Base-by-base conservation (phyloP, 2,329 filamentous ascomycete genomes). In the Aspergillus pseudoviridinutans region DNA sequence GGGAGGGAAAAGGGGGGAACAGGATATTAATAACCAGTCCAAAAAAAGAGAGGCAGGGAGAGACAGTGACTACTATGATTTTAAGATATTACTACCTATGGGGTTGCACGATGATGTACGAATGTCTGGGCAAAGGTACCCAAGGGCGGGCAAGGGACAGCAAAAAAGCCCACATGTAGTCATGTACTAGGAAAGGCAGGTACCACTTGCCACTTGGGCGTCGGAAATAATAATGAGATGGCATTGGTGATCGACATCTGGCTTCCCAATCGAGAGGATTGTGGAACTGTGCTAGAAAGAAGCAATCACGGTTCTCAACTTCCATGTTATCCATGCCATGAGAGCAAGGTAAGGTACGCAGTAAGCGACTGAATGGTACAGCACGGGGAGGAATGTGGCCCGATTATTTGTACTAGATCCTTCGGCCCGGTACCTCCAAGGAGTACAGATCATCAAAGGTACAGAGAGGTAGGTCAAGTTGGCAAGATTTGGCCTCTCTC, bases 71-170 rank as follows among this genome's bases (percentile, higher is more conserved):
- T 29, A 32, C 22, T 22, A 22, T 22, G 22, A 32, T 14, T 14
- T 14, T 20, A 14, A 42, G 4, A 3, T 44, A 17, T 9, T 22
- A n/a, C 20, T 46, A 22, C 22, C 22, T 22, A 24, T 24, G n/a
- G 9, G 10, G 6, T 14, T 50, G 35, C 14, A 50, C 49, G 41
- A 57, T 54, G 51, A 54, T 57, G 51, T 54, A 57, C 35, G 41
- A 42, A 22, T 46, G 17, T 51, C 50, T 51, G 41, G 25, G 54
- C 49, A 51, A 27, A 56, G 49, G 49, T 56, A 35, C 49, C 50
- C 54, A 51, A 35, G 32, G 32, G 32, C 32, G 32, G 32, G 32
- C 12, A 35, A 35, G 32, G 32, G 29, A 32, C 29, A 32, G 12
- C 29, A 32, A 14, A 14, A 12, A 12, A 29, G 12, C 12, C 29